A percentile compares a stretch with the other conserved stretches of the same genome.
These are phyloP conservation scores for Colletotrichum sp. DNA, from an alignment of 2,329 filamentous ascomycete species.

Conservation along the genomic window DNA sequence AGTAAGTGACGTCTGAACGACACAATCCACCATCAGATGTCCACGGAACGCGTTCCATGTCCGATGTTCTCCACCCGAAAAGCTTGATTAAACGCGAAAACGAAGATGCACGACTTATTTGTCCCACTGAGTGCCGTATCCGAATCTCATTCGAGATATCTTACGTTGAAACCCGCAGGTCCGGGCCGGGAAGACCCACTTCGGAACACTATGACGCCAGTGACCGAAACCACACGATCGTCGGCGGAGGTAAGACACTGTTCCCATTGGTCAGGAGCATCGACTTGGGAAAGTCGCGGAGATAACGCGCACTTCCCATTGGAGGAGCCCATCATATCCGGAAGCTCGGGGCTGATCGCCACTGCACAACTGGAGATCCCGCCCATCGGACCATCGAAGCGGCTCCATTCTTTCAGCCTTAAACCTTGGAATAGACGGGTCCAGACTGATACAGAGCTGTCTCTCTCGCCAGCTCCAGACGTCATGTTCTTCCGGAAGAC, in stretches of 20 bases:
- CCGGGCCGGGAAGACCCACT: background rate
- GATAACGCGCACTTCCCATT: background rate
- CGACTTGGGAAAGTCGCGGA: background rate
- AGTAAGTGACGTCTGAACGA: background rate
- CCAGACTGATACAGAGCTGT: background rate
- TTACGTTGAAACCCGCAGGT: background rate
- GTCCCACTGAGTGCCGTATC: background rate
- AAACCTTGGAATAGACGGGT: background rate
- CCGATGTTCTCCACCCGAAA: background rate
- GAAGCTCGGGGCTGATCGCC: background rate
- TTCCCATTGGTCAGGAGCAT: background rate
- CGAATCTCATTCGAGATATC: background rate
- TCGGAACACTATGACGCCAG: constrained; percentile 7
- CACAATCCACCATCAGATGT: background rate
- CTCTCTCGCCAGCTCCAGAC: background rate
- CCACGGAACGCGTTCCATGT: background rate
- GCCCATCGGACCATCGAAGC: background rate
- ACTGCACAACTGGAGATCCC: background rate
- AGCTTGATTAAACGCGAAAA: background rate
- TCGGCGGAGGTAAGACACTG: background rate
- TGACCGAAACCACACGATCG: background rate
- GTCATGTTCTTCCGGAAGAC: background rate
- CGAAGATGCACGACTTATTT: background rate
- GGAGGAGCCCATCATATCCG: background rate
- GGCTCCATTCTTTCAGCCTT: background rate